Evolutionary conservation across 2,329 filamentous ascomycete species (phyloP).

Genomic region (Fusarium graminum): DNA sequence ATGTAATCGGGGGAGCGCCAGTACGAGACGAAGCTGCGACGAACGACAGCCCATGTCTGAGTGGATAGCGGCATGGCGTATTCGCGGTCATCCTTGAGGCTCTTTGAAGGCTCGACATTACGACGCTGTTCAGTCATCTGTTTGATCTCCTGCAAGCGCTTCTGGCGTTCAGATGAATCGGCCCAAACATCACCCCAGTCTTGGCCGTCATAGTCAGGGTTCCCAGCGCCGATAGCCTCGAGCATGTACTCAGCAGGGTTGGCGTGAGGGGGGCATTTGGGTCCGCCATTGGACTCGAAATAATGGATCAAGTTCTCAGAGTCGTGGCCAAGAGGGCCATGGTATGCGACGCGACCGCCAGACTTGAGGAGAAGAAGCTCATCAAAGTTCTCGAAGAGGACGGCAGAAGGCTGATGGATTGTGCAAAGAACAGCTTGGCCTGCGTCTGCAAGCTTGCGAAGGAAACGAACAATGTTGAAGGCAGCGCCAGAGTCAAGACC

Average conservation of each 20-base stretch:
- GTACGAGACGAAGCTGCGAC: constrained; percentile 71
- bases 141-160: constrained; percentile 64
- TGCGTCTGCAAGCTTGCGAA: constrained; percentile 70
- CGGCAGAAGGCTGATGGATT: constrained; percentile 70
- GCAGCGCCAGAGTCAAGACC: constrained; percentile 70
- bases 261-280: constrained; percentile 60
- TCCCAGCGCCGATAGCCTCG: constrained; percentile 71
- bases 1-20: constrained; percentile 76
- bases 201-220: constrained; percentile 69
- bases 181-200: constrained; percentile 75
- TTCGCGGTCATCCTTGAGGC: constrained; percentile 66
- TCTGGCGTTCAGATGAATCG: constrained; percentile 62
- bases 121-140: constrained; percentile 63
- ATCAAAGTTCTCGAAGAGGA: constrained; percentile 70
- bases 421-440: constrained; percentile 72
- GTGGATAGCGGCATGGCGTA: constrained; percentile 71
- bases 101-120: constrained; percentile 53
- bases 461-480: constrained; percentile 72
- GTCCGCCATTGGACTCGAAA: constrained; percentile 64
- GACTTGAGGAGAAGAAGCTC: constrained; percentile 66
- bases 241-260: constrained; percentile 70
- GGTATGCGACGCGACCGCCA: constrained; percentile 67
- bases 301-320: constrained; percentile 63
- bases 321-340: constrained; percentile 66
- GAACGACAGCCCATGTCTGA: constrained; percentile 67